These are phyloP conservation scores for Penicillium sp. DNA, from an alignment of 2,329 filamentous ascomycete species.

Conservation along the genomic window DNA sequence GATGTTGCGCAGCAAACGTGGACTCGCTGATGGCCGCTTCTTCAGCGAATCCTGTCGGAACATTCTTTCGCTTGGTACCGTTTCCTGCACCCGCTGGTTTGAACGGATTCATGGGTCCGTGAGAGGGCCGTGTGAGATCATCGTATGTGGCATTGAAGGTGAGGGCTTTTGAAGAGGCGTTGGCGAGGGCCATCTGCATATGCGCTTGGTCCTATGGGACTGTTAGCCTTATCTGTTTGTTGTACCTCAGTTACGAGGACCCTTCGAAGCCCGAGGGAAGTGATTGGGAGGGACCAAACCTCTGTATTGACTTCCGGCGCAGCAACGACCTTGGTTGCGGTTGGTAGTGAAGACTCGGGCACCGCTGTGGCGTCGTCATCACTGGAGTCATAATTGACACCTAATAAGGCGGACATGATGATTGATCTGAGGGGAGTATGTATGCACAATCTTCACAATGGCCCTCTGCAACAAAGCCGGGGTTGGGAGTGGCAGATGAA, in stretches of 20 bases:
- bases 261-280: neutral
- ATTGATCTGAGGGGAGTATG: neutral
- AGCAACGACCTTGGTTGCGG: constrained; percentile 43
- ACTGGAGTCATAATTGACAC: constrained; percentile 47
- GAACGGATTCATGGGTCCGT: constrained; percentile 73
- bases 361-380: constrained; percentile 43
- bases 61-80: constrained; percentile 69
- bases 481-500: constrained; percentile 8
- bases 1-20: constrained; percentile 82
- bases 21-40: constrained; percentile 88
- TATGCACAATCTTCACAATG: constrained; percentile 2
- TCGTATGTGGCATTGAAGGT: constrained; percentile 63
- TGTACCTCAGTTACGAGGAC: neutral
- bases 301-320: constrained; percentile 55
- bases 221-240: constrained; percentile 36
- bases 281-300: constrained; percentile 48
- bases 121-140: constrained; percentile 61
- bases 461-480: constrained; percentile 2
- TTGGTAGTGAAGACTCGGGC: constrained; percentile 27
- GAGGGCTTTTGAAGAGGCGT: constrained; percentile 49
- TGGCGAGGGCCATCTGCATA: constrained; percentile 51
- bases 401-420: constrained; percentile 45
- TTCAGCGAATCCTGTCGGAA: constrained; percentile 79
- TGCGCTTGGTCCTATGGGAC: constrained; percentile 47
- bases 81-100: constrained; percentile 55